Base-by-base conservation (phyloP, 2,329 filamentous ascomycete genomes). In the Neospermospora avenae region DNA sequence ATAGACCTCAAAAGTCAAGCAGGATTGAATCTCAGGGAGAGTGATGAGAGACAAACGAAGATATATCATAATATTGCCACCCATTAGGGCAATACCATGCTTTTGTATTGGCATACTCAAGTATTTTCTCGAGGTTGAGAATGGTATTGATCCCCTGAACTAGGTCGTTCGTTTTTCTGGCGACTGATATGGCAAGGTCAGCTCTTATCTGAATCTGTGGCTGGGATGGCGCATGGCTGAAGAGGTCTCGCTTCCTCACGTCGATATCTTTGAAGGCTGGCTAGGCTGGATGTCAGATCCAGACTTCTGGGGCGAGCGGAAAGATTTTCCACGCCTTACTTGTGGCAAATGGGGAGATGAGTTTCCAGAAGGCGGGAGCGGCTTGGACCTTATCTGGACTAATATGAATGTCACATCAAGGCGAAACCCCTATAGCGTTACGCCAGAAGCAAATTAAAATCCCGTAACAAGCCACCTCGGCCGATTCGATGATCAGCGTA, bases 21-120 rank as follows among this genome's bases (percentile, higher is more conserved):
- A 59, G 55, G 57, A 41, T 20, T 52, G 34, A 39, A 57, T 60
- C 62, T 61, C 64, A 65, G 58, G 66, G 59, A 56, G 65, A 65
- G 63, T 66, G 64, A 52, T 39, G 49, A 39, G 34, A 39, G 49
- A 52, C 22, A 52, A n/a, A 25, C 34, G 34, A 31, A 31, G 31
- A 37, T 31, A 20, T 6, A 31, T 39, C 25, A 24, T 7, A 25
- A 25, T 39, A 22, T 4, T 39, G 35, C 49, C 49, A 37, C 49
- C 31, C 18, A 39, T 39, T n/a, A 39, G 31, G 49, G 49, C 34
- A 20, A 20, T 25, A 14, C 49, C 35, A 52, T 52, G 31, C 20
- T 52, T 52, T 52, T 52, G 49, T 52, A 7, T 20, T 34, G 25
- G 20, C 24, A 39, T 37, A 1, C 20, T 20, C 34, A 52, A 16